phyloP scores from a whole-genome alignment of 2,329 filamentous ascomycete species.

The Fusarium sp. region DNA sequence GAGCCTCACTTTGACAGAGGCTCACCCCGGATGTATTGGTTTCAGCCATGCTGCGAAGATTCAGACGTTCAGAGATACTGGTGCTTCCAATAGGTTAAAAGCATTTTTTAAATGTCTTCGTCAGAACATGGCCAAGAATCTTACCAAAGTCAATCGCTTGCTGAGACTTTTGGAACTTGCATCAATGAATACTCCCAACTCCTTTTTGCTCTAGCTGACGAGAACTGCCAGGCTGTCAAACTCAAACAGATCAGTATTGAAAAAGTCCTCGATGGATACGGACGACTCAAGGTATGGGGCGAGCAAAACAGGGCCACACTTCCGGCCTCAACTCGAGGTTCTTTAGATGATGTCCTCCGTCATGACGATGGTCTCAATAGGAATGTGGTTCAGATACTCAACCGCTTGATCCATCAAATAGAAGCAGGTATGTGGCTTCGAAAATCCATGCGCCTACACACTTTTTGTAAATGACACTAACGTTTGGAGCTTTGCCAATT shows the following conservation, averaged over 20 bases:
- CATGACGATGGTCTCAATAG: neutral
- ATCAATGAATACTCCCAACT: accelerated
- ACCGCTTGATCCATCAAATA: neutral
- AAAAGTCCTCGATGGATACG: accelerated
- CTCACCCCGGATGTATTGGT: too few relatives aligned
- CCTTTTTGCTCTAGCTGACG: accelerated
- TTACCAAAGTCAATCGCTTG: accelerated
- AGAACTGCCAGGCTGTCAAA: neutral
- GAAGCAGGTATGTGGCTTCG: neutral
- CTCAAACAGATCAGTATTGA: neutral
- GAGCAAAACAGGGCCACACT: neutral
- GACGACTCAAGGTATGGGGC: neutral
- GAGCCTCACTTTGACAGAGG: too few relatives aligned
- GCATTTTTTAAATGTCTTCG: neutral
- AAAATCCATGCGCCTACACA: neutral
- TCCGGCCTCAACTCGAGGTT: accelerated
- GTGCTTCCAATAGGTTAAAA: too few relatives aligned
- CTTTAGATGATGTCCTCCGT: neutral
- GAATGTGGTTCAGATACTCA: neutral
- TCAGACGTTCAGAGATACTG: too few relatives aligned
- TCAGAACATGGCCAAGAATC: accelerated
- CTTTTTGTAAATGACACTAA: neutral
- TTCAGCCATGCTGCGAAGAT: too few relatives aligned
- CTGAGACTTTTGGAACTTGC: accelerated
- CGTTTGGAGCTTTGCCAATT: neutral